Evolutionary conservation across 331 rosid species (phyloP).

Genomic region (Prunus yedoensis): DNA sequence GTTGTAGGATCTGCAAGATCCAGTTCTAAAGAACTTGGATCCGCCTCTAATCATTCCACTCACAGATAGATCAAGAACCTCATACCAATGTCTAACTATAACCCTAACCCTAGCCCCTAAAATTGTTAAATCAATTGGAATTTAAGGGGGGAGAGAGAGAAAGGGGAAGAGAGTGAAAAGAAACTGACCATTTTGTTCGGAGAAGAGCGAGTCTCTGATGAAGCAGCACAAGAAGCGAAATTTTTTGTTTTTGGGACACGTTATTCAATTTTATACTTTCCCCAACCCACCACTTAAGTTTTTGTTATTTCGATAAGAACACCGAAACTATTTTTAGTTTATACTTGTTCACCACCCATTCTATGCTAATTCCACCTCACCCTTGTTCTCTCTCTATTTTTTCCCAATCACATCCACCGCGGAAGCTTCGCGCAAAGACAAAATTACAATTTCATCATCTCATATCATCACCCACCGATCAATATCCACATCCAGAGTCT

Average conservation of each 20-base stretch:
- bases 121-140: constrained; percentile 1
- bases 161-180: constrained; percentile 9
- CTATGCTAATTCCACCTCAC: neutral
- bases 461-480: neutral
- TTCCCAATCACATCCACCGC: neutral
- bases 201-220: constrained; percentile 7
- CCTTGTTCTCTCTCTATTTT: neutral
- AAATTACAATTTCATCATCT: neutral
- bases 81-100: neutral
- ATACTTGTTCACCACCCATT: neutral
- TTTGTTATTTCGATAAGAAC: neutral
- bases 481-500: neutral
- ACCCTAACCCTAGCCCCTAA: neutral
- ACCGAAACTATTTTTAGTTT: neutral
- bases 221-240: neutral
- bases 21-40: constrained; percentile 3
- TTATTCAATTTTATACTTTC: neutral
- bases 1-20: constrained; percentile 20
- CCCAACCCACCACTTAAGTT: constrained; percentile 7
- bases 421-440: neutral
- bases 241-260: constrained; percentile 5
- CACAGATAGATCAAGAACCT: constrained; percentile 11
- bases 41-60: constrained; percentile 6
- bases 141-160: neutral
- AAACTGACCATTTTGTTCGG: constrained; percentile 37